phyloP scores from a whole-genome alignment of 805 yeast species.

The Kodamaea nitidulidarum region DNA sequence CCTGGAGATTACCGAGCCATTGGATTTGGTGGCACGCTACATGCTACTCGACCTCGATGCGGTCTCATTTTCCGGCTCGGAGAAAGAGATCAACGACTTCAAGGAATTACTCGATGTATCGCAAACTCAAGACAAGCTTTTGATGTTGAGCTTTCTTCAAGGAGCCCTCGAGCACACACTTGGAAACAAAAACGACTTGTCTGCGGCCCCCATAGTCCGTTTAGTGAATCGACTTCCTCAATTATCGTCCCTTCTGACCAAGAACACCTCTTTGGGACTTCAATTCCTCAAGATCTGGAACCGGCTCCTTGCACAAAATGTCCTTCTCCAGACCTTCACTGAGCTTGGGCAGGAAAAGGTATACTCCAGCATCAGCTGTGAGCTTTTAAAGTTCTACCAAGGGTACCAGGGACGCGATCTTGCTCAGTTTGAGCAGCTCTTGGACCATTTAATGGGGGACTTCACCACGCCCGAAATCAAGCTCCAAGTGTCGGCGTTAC shows the following conservation, averaged over 20 bases:
- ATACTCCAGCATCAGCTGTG: conserved; percentile 24
- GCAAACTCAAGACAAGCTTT: conserved; percentile 16
- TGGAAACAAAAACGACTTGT: conserved; percentile 17
- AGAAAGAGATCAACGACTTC: conserved; percentile 27
- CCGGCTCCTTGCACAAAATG: conserved; percentile 15
- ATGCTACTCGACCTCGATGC: conserved; percentile 44
- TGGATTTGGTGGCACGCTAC: conserved; percentile 41
- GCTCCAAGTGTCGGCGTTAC: conserved; percentile 21
- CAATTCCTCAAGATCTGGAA: conserved; percentile 27
- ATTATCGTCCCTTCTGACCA: conserved; percentile 21
- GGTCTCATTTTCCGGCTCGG: conserved; percentile 14
- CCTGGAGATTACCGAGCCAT: conserved; percentile 24
- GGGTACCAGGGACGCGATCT: conserved; percentile 10
- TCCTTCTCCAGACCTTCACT: conserved; percentile 22
- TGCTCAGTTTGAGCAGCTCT: conserved; percentile 12
- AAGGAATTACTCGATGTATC: conserved; percentile 25
- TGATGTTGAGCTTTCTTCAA: conserved; percentile 34
- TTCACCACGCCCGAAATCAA: conserved; percentile 20
- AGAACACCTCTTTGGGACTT: conserved; percentile 14
- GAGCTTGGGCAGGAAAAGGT: conserved; percentile 21
- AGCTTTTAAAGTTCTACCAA: conserved; percentile 22
- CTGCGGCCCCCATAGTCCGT: conserved; percentile 1
- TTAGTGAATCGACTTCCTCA: conserved; percentile 22
- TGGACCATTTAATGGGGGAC: conserved; percentile 9
- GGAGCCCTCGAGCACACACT: conserved; percentile 37